phyloP scores from a whole-genome alignment of 352 stramenopile genomes.

The Pythium biforme region DNA sequence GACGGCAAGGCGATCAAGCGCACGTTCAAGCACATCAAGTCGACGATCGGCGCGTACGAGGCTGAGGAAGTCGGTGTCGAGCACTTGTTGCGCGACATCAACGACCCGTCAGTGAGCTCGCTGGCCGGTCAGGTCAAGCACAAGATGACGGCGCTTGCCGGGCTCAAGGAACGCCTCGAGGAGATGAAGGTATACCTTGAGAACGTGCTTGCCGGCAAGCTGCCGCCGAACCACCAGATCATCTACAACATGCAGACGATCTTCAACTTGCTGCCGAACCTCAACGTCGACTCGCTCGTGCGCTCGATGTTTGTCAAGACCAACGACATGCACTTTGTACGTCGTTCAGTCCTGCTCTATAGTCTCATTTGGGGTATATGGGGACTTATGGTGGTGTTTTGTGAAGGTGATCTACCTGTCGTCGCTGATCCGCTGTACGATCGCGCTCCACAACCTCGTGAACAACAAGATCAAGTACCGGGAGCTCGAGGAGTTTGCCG shows the following conservation, averaged over 20 bases:
- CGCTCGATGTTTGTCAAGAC: slow-evolving; percentile 98
- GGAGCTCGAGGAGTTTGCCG: slow-evolving; percentile 77
- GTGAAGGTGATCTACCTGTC: slow-evolving; percentile 96
- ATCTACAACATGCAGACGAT: slow-evolving; percentile 99
- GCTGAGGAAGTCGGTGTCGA: slow-evolving; percentile 97
- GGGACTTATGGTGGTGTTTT: slow-evolving; percentile 7
- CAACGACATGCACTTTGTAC: slow-evolving; percentile 99
- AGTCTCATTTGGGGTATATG: not conserved
- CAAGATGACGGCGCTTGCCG: slow-evolving; percentile 96
- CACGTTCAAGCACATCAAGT: slow-evolving; percentile 98
- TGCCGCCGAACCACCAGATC: slow-evolving; percentile 91
- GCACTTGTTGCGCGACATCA: slow-evolving; percentile 99
- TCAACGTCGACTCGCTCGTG: slow-evolving; percentile 97
- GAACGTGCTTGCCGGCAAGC: slow-evolving; percentile 80
- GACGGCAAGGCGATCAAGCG: slow-evolving; percentile 95
- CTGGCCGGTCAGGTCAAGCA: slow-evolving; percentile 98
- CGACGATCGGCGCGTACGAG: slow-evolving; percentile 94
- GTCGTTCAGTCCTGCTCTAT: slow-evolving; percentile 19
- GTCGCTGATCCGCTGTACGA: slow-evolving; percentile 96
- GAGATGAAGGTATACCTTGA: slow-evolving; percentile 99
- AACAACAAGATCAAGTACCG: slow-evolving; percentile 99
- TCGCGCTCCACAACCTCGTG: slow-evolving; percentile 98
- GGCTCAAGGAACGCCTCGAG: slow-evolving; percentile 93
- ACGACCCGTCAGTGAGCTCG: slow-evolving; percentile 98
- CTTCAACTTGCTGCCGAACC: slow-evolving; percentile 98